Conservation (phyloP, 257 asterid genomes). For the Solanum chiquidenum region DNA sequence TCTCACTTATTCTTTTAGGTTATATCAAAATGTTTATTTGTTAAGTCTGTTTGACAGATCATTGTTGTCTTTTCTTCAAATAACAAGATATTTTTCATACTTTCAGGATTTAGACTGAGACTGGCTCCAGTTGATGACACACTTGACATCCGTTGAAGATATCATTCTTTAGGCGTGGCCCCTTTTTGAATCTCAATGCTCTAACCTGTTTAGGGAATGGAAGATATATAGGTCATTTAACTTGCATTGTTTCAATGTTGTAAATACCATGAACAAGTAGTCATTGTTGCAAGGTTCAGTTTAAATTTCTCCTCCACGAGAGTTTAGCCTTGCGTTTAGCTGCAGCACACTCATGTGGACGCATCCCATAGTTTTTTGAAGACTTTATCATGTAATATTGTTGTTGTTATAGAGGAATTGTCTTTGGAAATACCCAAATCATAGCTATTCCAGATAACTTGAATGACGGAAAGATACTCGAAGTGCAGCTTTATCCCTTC, state of each 20-base stretch:
- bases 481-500: not conserved
- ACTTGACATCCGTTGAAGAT: not conserved
- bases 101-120: conserved; percentile 1
- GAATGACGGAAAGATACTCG: not conserved
- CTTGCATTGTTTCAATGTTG: not conserved
- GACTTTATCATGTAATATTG: not conserved
- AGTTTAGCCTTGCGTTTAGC: not conserved
- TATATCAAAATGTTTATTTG: not conserved
- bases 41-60: not conserved
- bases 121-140: not conserved
- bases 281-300: not conserved
- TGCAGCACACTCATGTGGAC: not conserved
- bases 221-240: not conserved
- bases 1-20: not conserved
- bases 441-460: not conserved
- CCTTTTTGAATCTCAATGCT: not conserved
- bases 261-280: not conserved
- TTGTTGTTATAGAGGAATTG: not conserved
- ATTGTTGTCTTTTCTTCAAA: not conserved
- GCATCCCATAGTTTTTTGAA: not conserved
- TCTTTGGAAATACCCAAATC: not conserved
- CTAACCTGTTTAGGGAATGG: not conserved
- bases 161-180: not conserved
- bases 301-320: not conserved
- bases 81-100: not conserved